Base-by-base conservation (phyloP, 2,329 filamentous ascomycete genomes). In the Ophiostoma sp. region DNA sequence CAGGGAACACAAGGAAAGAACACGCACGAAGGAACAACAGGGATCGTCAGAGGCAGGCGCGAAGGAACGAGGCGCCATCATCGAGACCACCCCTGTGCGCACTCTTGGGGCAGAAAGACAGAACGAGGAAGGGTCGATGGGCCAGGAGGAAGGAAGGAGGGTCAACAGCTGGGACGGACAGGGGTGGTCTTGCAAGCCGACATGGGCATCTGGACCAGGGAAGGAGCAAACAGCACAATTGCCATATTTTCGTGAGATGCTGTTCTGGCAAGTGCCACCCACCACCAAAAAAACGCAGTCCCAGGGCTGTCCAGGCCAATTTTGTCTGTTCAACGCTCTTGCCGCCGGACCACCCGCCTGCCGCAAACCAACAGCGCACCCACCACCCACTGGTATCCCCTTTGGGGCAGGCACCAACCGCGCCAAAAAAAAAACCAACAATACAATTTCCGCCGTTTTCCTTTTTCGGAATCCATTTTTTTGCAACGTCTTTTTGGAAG, bases 261-360 rank as follows among this genome's bases (percentile, higher is more conserved):
- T 66, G 36, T 28, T 19, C 61, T 66, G 36, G 22, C n/a, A 66
- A 66, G 39, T 45, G 22, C 57, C 57, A 36, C 31, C 57, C 17
- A 33, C 55, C 55, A 57, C 39, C 39, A 42, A 36, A 36, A 36
- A 8, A 8, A 42, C 39, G 12, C 39, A 6, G 39, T n/a, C n/a
- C 39, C 39, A 12, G 39, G 7, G 33, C 33, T 36, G 45, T 7
- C n/a, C n/a, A n/a, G n/a, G 48, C 28, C 31, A 63, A 22, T 22
- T 63, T 63, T 39, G 6, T 39, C 17, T 63, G 59, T 22, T 17
- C 33, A 64, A 64, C 59, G 59, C 59, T 64, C 59, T 63, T 64
- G n/a, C 59, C 59, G 59, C 59, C 59, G 17, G 31, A 36, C 57
- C 57, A 61, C 17, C 57, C 31, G 59, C 33, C 19, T n/a, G 8